Conservation (phyloP, 768 basidiomycete genomes). For the Termitomyces sp. region DNA sequence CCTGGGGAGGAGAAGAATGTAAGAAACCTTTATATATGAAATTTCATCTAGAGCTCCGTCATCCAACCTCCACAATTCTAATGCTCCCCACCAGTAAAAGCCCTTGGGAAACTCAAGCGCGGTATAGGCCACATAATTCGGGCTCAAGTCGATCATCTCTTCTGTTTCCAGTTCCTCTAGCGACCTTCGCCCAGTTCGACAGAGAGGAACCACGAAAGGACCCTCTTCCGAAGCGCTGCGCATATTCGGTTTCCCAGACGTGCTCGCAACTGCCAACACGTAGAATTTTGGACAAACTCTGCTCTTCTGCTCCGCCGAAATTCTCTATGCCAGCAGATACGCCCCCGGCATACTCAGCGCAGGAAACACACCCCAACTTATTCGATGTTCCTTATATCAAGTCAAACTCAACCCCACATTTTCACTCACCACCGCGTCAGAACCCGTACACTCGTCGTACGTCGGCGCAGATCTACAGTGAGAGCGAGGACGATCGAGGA, state of each 20-base stretch:
- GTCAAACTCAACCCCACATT: conserved; percentile 21
- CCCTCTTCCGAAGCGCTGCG: neutral
- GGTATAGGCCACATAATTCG: neutral
- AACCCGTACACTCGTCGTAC: conserved; percentile 8
- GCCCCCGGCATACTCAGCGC: conserved; percentile 18
- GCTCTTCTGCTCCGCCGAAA: conserved; percentile 8
- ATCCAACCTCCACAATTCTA: neutral
- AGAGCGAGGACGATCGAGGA: conserved; percentile 23
- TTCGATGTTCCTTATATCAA: conserved; percentile 16
- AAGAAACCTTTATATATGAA: neutral
- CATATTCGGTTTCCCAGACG: neutral
- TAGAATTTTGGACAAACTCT: conserved; percentile 8
- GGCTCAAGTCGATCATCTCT: neutral
- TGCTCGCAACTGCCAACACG: conserved; percentile 4
- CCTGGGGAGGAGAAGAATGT: neutral
- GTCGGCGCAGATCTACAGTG: conserved; percentile 24
- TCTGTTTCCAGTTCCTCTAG: neutral
- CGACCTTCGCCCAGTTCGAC: neutral
- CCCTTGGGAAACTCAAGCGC: neutral
- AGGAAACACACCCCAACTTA: conserved; percentile 12
- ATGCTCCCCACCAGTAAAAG: conserved; percentile 2
- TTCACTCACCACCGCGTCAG: conserved; percentile 13
- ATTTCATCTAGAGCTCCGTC: neutral
- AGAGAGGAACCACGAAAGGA: neutral
- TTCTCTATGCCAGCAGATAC: conserved; percentile 21